Evolutionary conservation across 192 early-diverging fungal species (phyloP).

Genomic region (Coemansia sp.): DNA sequence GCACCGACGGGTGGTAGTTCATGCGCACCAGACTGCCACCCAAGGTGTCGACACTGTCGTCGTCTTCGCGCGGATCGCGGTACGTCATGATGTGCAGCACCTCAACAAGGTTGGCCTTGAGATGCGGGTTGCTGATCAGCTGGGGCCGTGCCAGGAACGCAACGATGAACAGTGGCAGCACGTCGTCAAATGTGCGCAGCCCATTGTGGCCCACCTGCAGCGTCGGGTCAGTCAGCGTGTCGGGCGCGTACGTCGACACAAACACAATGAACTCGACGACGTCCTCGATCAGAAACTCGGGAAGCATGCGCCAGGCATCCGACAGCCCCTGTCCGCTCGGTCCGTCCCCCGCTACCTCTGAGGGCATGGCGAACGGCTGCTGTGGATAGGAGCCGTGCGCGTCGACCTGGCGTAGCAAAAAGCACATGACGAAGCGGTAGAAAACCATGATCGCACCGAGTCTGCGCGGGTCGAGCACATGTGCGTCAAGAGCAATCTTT

Average conservation of each 20-base stretch:
- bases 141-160: conserved; percentile 71
- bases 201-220: conserved; percentile 30
- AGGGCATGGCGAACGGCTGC: conserved; percentile 35
- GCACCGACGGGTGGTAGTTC: conserved; percentile 58
- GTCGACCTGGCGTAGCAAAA: conserved; percentile 75
- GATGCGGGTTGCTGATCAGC: conserved; percentile 90
- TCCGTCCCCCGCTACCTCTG: conserved; percentile 2
- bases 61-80: conserved; percentile 31
- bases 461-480: conserved; percentile 68
- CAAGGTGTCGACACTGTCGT: conserved; percentile 61
- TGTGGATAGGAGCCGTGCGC: conserved; percentile 31
- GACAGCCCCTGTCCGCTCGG: not conserved
- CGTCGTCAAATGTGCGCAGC: conserved; percentile 44
- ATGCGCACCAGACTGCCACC: conserved; percentile 68
- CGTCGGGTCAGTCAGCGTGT: conserved; percentile 29
- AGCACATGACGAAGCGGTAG: conserved; percentile 87
- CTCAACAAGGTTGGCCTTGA: conserved; percentile 93
- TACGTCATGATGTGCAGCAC: conserved; percentile 55
- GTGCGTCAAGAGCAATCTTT: conserved; percentile 70
- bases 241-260: conserved; percentile 19
- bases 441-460: conserved; percentile 69
- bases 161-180: conserved; percentile 65
- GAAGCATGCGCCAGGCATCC: conserved; percentile 64
- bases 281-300: conserved; percentile 93
- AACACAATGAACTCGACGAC: conserved; percentile 56